Evolutionary conservation across 2,329 filamentous ascomycete species (phyloP).

Genomic region (Ophiostoma sp.): DNA sequence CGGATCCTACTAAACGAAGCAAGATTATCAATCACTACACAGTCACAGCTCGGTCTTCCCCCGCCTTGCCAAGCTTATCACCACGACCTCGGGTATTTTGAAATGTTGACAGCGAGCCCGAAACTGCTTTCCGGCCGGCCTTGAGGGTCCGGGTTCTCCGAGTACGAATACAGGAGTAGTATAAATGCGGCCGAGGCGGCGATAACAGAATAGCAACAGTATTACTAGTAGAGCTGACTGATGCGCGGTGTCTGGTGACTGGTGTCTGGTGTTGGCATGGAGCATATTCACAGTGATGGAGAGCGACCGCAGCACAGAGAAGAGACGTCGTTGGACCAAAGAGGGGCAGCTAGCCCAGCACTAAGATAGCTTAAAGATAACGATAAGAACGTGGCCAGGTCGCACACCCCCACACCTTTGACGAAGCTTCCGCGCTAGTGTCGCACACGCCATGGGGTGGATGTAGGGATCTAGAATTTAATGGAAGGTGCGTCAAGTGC

Average conservation of each 20-base stretch:
- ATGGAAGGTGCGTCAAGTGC: background rate
- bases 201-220: background rate
- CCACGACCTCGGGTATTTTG: background rate
- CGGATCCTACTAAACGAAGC: background rate
- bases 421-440: conserved; percentile 6
- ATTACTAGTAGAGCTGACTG: background rate
- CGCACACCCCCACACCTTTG: background rate
- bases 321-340: background rate
- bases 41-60: background rate
- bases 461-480: conserved; percentile 1
- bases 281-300: background rate
- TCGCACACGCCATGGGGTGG: background rate
- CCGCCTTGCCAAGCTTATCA: background rate
- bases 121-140: no score
- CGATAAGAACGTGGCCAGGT: background rate
- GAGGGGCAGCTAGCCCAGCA: background rate
- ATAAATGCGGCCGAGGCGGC: background rate
- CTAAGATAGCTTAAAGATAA: conserved; percentile 20
- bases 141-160: background rate
- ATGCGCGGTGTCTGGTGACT: no score
- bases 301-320: background rate
- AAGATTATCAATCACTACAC: background rate
- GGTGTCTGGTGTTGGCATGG: background rate
- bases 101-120: no score
- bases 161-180: background rate